Base-by-base conservation (phyloP, 805 yeast species). In the Wickerhamomyces ciferrii region DNA sequence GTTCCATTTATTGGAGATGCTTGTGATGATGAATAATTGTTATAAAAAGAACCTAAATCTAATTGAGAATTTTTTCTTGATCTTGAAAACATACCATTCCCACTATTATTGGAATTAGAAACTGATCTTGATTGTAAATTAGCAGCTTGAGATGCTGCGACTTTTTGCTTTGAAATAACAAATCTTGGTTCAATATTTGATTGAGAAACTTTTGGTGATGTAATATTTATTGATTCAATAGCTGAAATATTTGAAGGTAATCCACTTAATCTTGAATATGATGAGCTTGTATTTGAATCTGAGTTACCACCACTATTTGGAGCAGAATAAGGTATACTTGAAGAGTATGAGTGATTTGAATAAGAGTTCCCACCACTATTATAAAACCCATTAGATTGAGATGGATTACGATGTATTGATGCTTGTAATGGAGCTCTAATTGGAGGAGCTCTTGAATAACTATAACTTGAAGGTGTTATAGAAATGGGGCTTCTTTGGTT, bases 181-280 rank as follows among this genome's bases (percentile, higher is more conserved):
- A 90, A 89, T 39, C 96, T 74, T 15, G 95, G 86, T 60, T 89
- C 97, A n/a, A 90, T 81, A 29, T 81, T 74, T 15, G 74, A 70
- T 18, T 79, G 66, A 37, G 70, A 60, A 6, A 85, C 85, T 44
- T 74, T 77, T 3, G 94, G 94, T 0, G 91, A 84, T 45, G 81
- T 81, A 46, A 86, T 79, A 48, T 81, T 79, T 47, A 80, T 83
- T 13, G 88, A 81, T 49, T 60, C 73, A 48, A 65, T 72, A 46
- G 70, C 69, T 19, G 70, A 53, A 10, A 67, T 63, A 50, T 71
- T 72, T 42, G 63, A 66, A 15, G 76, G 75, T 42, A 63, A 41
- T 1, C 69, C 68, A 13, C 66, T 67, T 50, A 62, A 64, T 8
- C 62, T 57, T 43, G 69, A 67, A n/a, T 50, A 56, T 27, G 62